Percentiles rank a stretch among this genome's conserved stretches.
Conservation (phyloP, 2,329 filamentous ascomycete genomes). For the Arachnomyces sp. region DNA sequence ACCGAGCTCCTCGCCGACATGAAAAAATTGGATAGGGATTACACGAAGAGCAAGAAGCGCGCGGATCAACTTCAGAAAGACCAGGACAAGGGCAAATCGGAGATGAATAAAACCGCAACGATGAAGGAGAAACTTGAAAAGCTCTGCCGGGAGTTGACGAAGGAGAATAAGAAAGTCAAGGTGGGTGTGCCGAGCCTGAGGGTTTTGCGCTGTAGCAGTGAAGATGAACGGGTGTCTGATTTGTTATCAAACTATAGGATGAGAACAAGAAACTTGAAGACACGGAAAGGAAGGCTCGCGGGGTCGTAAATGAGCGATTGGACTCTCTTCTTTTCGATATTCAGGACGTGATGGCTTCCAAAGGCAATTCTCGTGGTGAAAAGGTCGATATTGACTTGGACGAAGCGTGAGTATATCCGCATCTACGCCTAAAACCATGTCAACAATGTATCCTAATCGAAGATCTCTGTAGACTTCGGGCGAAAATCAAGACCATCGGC, state of each 20-base stretch:
- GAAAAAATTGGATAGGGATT: conserved; percentile 90
- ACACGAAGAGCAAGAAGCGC: conserved; percentile 90
- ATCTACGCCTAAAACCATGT: conserved; percentile 1
- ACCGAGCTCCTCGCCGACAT: conserved; percentile 87
- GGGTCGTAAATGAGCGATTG: conserved; percentile 77
- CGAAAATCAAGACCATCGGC: conserved; percentile 84
- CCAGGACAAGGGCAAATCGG: conserved; percentile 78
- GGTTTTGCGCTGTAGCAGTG: neutral
- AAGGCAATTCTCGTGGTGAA: conserved; percentile 71
- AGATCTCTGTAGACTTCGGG: conserved; percentile 42
- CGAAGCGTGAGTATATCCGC: conserved; percentile 59
- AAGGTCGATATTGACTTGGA: conserved; percentile 81
- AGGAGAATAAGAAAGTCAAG: conserved; percentile 98
- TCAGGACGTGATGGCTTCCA: conserved; percentile 79
- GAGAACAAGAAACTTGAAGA: conserved; percentile 90
- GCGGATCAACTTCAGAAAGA: conserved; percentile 94
- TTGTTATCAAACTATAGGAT: conserved; percentile 45
- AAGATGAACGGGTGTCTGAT: neutral
- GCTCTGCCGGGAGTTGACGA: conserved; percentile 83
- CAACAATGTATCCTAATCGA: conserved; percentile 6
- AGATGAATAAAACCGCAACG: conserved; percentile 79
- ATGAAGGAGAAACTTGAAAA: conserved; percentile 97
- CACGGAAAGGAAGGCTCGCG: conserved; percentile 70
- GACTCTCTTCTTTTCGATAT: conserved; percentile 73
- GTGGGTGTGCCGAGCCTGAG: conserved; percentile 39